Evolutionary conservation across 2,329 filamentous ascomycete genomes (phyloP), one percentile per base, ranked within the genome.

Genomic region (Metarhizium guizhouense): DNA sequence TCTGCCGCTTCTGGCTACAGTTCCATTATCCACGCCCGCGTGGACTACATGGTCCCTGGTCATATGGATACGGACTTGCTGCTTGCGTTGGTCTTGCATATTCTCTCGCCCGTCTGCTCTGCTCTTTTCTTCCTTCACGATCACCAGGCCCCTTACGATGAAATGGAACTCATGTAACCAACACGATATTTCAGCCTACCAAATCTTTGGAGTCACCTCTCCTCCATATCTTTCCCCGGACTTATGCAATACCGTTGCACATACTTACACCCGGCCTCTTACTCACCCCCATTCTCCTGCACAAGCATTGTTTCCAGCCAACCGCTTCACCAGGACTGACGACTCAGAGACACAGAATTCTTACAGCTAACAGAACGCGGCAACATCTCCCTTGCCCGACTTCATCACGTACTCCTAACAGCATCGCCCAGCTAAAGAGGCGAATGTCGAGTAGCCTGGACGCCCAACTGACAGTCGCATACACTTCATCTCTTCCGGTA

Each of bases 131-230:
- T 29, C 36, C 25, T 38, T 54, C 34, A 51, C 47, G 20, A 38
- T 20, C 52, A 32, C 52, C 20, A 32, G 10, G 30, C 34, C 47
- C 6, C 42, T 47, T 14, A 50, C 43, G 48, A 50, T 60, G 62
- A 60, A 65, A 60, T 60, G 59, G 54, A 59, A 60, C 66, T 65
- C 64, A 65, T 64, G 61, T 65, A 66, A 61, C 59, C 59, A 51
- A 57, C 52, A 54, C 55, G 49, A 60, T 61, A 58, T 47, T 47
- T 40, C 52, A 34, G 62, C 52, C 60, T 61, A 61, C 65, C 58
- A 59, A 54, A 61, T 64, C 64, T 59, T 47, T 61, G 65, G 60
- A 58, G 59, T 54, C 62, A 66, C 60, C 63, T 63, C 59, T 64
- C 57, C 57, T 62, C 56, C 56, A 51, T 52, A 50, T 48, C 60